Base-by-base conservation (phyloP, 768 basidiomycete species). In the Pisolithus marmoratus region DNA sequence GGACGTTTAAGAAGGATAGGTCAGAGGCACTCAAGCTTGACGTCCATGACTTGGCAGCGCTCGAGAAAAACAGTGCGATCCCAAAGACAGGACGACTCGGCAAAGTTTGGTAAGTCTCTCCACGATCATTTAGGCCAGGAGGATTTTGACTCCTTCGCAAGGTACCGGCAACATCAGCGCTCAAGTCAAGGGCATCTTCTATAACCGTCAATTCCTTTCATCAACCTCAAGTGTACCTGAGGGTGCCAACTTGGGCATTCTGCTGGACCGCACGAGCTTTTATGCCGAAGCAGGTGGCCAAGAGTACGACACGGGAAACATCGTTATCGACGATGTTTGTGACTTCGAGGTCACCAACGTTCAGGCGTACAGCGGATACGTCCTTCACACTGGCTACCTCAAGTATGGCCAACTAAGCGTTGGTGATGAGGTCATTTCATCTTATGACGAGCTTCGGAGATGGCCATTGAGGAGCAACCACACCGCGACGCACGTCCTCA, bases 241-340 rank as follows among this genome's bases (percentile, higher is more conserved):
- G n/a, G 81, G 76, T 54, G 67, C 79, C 5, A 68, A 76, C 7
- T 91, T 99, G 65, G 96, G 96, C 40, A 62, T 99, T 46, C 66
- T 99, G 26, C 84, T 99, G 46, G 90, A 98, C 72, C 80, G 79
- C 42, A 97, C 96, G 4, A 92, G 87, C 71, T 97, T 98, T 70
- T 99, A 99, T 57, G 94, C 96, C 7, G 96, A 99, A 71, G 80
- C 92, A 36, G 96, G 96, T 61, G 96, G 96, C 24, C 96, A 99
- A 65, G 95, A 98, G 70, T 84, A 90, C 61, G 96, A 99, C 66
- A 97, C 91, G 0, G 96, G 96, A 50, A 90, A 87, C 60, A 90
- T 99, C 57, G 84, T 93, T 24, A 87, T 97, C 49, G 95, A 96
- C 56, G 94, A 87, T 38, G 74, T 82, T 54, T 85, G 90, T 31